Evolutionary conservation across 2,329 filamentous ascomycete genomes (phyloP), one percentile per base, ranked within the genome.

Genomic region (Neofusicoccum cordaticola): DNA sequence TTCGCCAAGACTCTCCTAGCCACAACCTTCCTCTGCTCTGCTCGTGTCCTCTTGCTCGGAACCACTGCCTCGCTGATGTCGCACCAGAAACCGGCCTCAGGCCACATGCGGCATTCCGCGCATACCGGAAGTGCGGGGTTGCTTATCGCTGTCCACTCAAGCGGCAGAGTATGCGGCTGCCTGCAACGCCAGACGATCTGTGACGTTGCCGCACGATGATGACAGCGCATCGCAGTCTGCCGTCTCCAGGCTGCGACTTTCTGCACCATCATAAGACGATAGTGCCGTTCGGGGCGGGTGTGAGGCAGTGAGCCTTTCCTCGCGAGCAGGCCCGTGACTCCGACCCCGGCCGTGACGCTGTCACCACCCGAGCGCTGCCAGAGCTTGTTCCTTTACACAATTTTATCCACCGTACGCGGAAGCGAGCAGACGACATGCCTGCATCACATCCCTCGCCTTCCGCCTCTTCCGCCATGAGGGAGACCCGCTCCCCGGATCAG

Each of bases 71-170:
- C 22, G 11, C n/a, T 58, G 39, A n/a, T 44, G 56, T 47, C n/a
- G 56, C 41, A 58, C 56, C 27, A 19, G n/a, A 12, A 22, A 31
- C 15, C 12, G 50, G 56, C 41, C 56, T 44, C 9, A 57, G 53
- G 53, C 53, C 6, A 57, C 12, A 34, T 42, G 52, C 37, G 19
- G 45, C 45, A 31, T 22, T 37, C 50, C 35, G 35, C 39, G 19
- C 22, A 44, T 34, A 37, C 37, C 39, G 8, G 27, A 45, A 37
- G 42, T 60, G 56, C 56, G 56, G 56, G 56, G 56, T 60, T 60
- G 56, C 56, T 47, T 60, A 48, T 60, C 56, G n/a, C n/a, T 13
- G 56, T 39, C 56, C 56, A 48, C 9, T 60, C 41, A 60, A 34
- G 42, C 56, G 41, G 41, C 42, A 48, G 42, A 37, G 22, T 45